These are phyloP conservation scores for Pleurotus sapidus DNA, from an alignment of 768 basidiomycete genomes.

Conservation along the genomic window DNA sequence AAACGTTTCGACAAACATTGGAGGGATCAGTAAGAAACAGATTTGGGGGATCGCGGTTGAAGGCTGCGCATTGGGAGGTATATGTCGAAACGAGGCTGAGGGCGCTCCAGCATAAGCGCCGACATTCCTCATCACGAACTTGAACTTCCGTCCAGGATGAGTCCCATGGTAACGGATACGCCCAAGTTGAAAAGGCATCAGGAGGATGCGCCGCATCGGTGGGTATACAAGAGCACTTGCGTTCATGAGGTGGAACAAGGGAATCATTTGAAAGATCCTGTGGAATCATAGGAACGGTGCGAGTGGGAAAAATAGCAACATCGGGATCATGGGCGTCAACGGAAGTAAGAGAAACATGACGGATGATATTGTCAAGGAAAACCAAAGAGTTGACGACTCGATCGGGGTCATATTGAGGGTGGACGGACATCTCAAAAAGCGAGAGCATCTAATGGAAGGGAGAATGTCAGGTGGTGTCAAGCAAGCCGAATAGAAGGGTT, in stretches of 20 bases:
- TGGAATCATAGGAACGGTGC: constrained; percentile 45
- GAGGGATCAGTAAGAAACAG: constrained; percentile 63
- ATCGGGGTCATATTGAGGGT: constrained; percentile 59
- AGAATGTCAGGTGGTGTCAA: background rate
- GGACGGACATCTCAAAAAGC: constrained; percentile 73
- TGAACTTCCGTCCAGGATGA: constrained; percentile 51
- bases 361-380: constrained; percentile 64
- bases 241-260: background rate
- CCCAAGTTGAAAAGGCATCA: constrained; percentile 38
- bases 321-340: constrained; percentile 55
- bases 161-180: constrained; percentile 61
- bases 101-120: constrained; percentile 77
- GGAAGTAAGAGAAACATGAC: constrained; percentile 48
- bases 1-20: constrained; percentile 46
- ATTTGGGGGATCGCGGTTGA: constrained; percentile 52
- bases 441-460: constrained; percentile 57
- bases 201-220: constrained; percentile 29
- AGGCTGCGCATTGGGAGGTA: constrained; percentile 65
- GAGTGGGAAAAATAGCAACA: constrained; percentile 47
- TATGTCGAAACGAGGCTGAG: constrained; percentile 67
- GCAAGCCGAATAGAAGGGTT: constrained; percentile 5
- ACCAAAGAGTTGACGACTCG: constrained; percentile 52
- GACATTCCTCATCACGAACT: constrained; percentile 63
- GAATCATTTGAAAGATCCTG: constrained; percentile 14
- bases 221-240: constrained; percentile 47